Conservation (phyloP, 2,329 filamentous ascomycete genomes). For the Xylaria digitata region DNA sequence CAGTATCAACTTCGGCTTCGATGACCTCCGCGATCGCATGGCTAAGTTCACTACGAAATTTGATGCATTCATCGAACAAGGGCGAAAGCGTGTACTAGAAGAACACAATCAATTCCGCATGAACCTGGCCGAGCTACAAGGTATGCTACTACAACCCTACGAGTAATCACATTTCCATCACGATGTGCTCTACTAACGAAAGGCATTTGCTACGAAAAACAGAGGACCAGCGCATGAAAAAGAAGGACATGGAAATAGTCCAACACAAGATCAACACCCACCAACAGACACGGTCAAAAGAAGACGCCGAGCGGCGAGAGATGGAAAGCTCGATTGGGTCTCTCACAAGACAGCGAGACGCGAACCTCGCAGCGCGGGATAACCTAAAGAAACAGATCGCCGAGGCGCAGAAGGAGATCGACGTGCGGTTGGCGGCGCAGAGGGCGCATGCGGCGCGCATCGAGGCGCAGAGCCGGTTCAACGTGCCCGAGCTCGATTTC, state of each 20-base stretch:
- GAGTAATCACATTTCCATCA: background rate
- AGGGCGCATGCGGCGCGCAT: constrained; percentile 77
- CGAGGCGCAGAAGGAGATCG: constrained; percentile 76
- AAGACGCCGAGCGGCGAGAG: constrained; percentile 80
- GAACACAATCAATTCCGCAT: constrained; percentile 95
- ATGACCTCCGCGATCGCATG: constrained; percentile 96
- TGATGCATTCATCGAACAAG: constrained; percentile 92
- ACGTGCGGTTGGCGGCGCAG: constrained; percentile 76
- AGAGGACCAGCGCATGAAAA: constrained; percentile 94
- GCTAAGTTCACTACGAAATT: constrained; percentile 89
- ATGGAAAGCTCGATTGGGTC: constrained; percentile 73
- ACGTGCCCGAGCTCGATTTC: constrained; percentile 92
- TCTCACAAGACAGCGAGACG: constrained; percentile 69
- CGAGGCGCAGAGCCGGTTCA: constrained; percentile 86
- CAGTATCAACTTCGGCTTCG: constrained; percentile 93
- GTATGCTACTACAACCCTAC: constrained; percentile 61
- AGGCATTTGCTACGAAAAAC: constrained; percentile 29
- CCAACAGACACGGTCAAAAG: constrained; percentile 79
- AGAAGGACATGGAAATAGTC: constrained; percentile 86
- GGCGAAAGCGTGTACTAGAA: constrained; percentile 87
- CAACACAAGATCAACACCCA: constrained; percentile 76
- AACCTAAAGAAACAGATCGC: constrained; percentile 70
- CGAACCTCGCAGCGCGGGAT: constrained; percentile 68
- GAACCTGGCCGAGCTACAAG: constrained; percentile 89
- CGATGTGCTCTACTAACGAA: constrained; percentile 16